A percentile compares a stretch with the other conserved stretches of the same genome.
Conservation (phyloP, 2,329 filamentous ascomycete genomes). For the Cladosporium sp. region DNA sequence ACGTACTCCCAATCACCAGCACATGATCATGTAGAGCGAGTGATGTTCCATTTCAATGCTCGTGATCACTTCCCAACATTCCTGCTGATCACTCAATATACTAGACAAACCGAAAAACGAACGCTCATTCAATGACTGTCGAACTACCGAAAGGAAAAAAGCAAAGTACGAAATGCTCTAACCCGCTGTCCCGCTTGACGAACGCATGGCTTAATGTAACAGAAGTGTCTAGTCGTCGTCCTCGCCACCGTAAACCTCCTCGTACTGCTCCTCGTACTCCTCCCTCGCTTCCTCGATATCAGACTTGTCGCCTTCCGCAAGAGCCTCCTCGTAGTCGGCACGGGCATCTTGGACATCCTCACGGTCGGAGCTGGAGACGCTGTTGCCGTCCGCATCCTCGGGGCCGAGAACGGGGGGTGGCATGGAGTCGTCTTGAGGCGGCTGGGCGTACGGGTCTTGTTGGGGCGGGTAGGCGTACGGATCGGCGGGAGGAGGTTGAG, state of each 20-base stretch:
- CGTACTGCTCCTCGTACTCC: constrained; percentile 50
- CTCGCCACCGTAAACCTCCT: constrained; percentile 36
- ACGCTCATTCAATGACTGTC: too few relatives aligned
- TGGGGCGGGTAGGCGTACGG: constrained; percentile 15
- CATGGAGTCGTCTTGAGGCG: background rate
- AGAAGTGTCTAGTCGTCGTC: background rate
- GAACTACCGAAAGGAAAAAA: too few relatives aligned
- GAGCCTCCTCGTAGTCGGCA: constrained; percentile 42
- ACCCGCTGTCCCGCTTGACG: too few relatives aligned
- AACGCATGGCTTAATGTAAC: too few relatives aligned
- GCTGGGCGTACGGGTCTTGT: constrained; percentile 15
- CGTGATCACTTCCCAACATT: too few relatives aligned
- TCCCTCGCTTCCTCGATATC: constrained; percentile 51
- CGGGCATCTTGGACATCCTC: constrained; percentile 40
- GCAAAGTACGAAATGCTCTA: too few relatives aligned
- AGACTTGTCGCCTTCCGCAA: constrained; percentile 42
- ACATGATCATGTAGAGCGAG: too few relatives aligned
- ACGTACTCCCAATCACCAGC: too few relatives aligned
- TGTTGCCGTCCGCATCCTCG: constrained; percentile 15
- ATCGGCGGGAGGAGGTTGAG: constrained; percentile 11
- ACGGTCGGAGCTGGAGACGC: constrained; percentile 25
- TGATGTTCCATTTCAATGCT: too few relatives aligned
- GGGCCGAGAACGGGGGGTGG: constrained; percentile 9
- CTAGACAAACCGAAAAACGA: too few relatives aligned
- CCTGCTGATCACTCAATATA: too few relatives aligned